Evolutionary conservation across 192 early-diverging fungal species (phyloP).

Genomic region (Thamnidium elegans): DNA sequence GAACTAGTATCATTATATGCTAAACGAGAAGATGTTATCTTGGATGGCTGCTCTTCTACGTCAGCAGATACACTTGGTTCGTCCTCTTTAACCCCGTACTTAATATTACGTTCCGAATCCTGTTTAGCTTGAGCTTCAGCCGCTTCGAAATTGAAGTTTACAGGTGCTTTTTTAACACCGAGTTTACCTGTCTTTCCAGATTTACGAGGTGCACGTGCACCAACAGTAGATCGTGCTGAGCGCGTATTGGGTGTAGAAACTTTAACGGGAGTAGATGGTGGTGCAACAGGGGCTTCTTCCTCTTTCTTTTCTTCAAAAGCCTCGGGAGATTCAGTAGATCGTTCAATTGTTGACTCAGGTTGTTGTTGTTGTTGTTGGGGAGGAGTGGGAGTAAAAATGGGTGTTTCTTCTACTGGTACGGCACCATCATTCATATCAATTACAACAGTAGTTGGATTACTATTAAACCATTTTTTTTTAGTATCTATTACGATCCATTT

Average conservation of each 20-base stretch:
- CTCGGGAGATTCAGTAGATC: neutral
- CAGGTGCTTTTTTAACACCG: slow-evolving; percentile 85
- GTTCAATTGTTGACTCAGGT: neutral
- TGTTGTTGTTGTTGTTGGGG: neutral
- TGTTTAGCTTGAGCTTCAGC: slow-evolving; percentile 86
- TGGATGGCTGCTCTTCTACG: neutral
- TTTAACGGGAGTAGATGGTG: slow-evolving; percentile 11
- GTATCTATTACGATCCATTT: neutral
- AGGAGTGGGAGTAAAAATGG: neutral
- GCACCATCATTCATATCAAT: slow-evolving; percentile 17
- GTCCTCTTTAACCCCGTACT: slow-evolving; percentile 9
- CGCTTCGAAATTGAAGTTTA: slow-evolving; percentile 83
- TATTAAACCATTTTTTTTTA: neutral
- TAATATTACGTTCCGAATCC: slow-evolving; percentile 41
- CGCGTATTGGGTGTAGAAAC: slow-evolving; percentile 24
- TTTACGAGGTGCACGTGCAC: slow-evolving; percentile 32
- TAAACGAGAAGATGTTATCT: slow-evolving; percentile 23
- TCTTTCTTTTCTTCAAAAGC: neutral
- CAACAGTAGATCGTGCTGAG: slow-evolving; percentile 26
- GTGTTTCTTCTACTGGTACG: neutral
- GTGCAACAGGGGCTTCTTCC: neutral
- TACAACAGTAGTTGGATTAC: slow-evolving; percentile 28
- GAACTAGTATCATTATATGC: slow-evolving; percentile 22
- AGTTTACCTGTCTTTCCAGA: slow-evolving; percentile 72
- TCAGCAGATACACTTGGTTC: neutral